Percentiles rank a stretch among this genome's conserved stretches.
These are phyloP conservation scores for Mortierella sp. DNA, from an alignment of 371 early-diverging fungal genomes.

Conservation along the genomic window DNA sequence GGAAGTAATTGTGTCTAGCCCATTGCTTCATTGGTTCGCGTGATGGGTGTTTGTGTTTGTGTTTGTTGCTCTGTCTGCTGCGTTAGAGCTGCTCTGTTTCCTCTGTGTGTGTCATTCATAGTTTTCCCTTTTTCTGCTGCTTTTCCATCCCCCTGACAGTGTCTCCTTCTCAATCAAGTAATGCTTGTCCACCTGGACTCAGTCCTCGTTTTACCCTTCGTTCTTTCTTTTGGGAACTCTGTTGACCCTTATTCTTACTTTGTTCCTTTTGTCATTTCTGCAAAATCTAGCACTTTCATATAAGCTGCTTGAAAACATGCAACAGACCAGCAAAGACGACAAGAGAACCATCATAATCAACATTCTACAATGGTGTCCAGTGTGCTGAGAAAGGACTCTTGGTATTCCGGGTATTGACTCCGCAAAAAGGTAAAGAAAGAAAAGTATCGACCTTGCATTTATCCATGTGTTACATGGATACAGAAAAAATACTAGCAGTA, in stretches of 20 bases:
- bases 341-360: not conserved
- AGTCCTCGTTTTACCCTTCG: not conserved
- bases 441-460: not conserved
- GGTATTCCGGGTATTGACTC: not conserved
- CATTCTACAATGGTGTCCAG: not conserved
- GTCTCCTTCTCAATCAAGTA: not conserved
- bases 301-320: not conserved
- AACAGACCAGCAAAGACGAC: too few species aligned
- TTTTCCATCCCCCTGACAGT: not conserved
- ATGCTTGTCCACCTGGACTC: conserved; percentile 4
- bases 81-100: not conserved
- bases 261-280: not conserved
- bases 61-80: not conserved
- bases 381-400: not conserved
- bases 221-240: not conserved
- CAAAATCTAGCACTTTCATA: not conserved
- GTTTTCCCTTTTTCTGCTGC: not conserved
- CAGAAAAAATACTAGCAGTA: not conserved
- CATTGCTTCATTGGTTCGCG: not conserved
- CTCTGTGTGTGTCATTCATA: not conserved
- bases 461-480: not conserved
- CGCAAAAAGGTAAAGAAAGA: not conserved
- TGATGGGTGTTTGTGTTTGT: not conserved
- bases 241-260: not conserved
- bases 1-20: not conserved